Evolutionary conservation across 208 protist species (phyloP), one percentile per base, ranked within the genome.

Genomic region (Angomonas ambiguus): DNA sequence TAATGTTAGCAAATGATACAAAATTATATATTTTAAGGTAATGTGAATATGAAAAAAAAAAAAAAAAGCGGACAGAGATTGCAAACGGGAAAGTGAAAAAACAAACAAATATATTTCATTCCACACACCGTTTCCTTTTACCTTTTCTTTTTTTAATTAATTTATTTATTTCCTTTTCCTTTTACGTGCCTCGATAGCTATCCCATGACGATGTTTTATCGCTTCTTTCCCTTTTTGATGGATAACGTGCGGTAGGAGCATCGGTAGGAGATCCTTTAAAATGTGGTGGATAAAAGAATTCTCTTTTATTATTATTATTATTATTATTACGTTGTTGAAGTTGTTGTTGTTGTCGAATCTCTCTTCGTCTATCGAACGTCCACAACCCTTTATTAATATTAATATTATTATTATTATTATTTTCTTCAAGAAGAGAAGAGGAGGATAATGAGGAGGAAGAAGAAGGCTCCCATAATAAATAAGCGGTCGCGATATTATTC

Each of bases 241-340:
- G 51, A 69, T 67, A 71, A 22, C 69, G 60, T 27, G 83, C 80
- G 27, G 69, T 69, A 24, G 88, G 88, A 20, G 82, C 74, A 0
- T 82, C 83, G 2, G 83, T 83, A 6, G 85, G 88, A 48, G 92
- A 80, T 31, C 81, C 78, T 32, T 85, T 82, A n/a, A 58, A 30
- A 56, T 89, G 85, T n/a, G 88, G 89, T 18, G 84, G 77, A 35
- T 61, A 27, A 62, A 92, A 95, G 11, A 62, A 77, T 5, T 16
- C 16, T 45, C 38, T 45, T 45, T 45, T 45, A n/a, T 45, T 45
- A 45, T 45, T 45, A n/a, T 45, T 45, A 45, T 45, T 45, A 45
- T 45, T 8, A 45, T 45, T 45, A n/a, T 45, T 8, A 45, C 27
- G 25, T 11, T 67, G 33, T 45, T 70, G 20, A 76, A 68, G 1